These are phyloP conservation scores for Alternaria sp. DNA, from an alignment of 2,329 filamentous ascomycete genomes.

Conservation along the genomic window DNA sequence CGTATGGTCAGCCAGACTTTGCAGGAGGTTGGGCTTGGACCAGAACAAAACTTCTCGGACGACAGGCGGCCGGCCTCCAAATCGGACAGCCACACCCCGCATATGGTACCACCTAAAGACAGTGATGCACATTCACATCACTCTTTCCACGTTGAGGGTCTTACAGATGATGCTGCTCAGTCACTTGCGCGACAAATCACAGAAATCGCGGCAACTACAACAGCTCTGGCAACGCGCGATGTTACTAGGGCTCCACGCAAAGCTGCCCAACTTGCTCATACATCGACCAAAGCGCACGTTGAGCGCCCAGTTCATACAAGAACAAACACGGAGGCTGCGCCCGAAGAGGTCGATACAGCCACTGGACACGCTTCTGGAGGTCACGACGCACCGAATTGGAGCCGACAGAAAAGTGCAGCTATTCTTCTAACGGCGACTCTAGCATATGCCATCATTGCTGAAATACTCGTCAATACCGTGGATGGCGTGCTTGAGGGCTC, in stretches of 20 bases:
- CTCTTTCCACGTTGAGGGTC: conserved; percentile 66
- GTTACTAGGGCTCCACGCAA: conserved; percentile 64
- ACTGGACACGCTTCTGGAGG: conserved; percentile 63
- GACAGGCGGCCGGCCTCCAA: conserved; percentile 38
- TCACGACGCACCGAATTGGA: conserved; percentile 99
- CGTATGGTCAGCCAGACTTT: conserved; percentile 90
- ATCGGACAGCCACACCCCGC: conserved; percentile 41
- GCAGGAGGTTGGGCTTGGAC: conserved; percentile 76
- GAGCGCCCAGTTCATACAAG: conserved; percentile 51
- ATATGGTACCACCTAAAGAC: conserved; percentile 49
- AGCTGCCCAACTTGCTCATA: conserved; percentile 54
- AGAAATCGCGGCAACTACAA: conserved; percentile 92
- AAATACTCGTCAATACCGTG: conserved; percentile 95
- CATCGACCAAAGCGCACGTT: conserved; percentile 45
- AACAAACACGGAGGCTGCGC: conserved; percentile 59
- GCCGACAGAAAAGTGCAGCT: conserved; percentile 85
- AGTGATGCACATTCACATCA: conserved; percentile 50
- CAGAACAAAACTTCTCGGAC: conserved; percentile 60
- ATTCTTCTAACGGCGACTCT: conserved; percentile 89
- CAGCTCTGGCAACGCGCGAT: conserved; percentile 85
- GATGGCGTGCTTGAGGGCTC: conserved; percentile 93
- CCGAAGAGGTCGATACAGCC: conserved; percentile 54
- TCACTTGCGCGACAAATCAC: conserved; percentile 84
- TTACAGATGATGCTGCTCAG: conserved; percentile 84
- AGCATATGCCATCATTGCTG: conserved; percentile 94